Percentiles rank a stretch among this genome's conserved stretches.
These are phyloP conservation scores for Nectriaceae sp. DNA, from an alignment of 2,329 filamentous ascomycete species.

Conservation along the genomic window DNA sequence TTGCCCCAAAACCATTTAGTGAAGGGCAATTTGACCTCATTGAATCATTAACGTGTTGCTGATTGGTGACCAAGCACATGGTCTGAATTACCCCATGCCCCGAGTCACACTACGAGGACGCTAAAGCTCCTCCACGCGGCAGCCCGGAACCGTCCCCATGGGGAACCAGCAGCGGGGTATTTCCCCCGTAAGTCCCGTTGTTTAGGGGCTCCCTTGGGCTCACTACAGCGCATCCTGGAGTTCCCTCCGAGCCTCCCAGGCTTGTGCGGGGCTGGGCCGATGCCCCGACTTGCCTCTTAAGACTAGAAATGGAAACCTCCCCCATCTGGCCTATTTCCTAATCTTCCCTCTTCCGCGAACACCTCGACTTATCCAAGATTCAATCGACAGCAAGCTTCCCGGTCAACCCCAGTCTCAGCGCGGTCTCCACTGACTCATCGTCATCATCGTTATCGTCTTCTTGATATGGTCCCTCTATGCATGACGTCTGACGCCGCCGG, in stretches of 20 bases:
- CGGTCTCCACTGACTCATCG: too few relatives aligned
- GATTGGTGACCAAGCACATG: too few relatives aligned
- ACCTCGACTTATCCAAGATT: neutral
- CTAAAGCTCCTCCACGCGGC: neutral
- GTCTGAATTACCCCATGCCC: neutral
- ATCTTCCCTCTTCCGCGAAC: constrained; percentile 2
- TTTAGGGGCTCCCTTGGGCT: too few relatives aligned
- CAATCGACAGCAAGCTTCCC: neutral
- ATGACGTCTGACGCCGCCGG: constrained; percentile 1
- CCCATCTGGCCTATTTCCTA: constrained; percentile 7
- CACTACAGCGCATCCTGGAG: neutral
- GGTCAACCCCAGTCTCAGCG: neutral
- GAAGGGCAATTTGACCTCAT: too few relatives aligned
- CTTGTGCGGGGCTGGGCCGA: constrained; percentile 10
- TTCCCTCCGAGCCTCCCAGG: neutral
- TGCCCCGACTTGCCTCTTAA: constrained; percentile 12
- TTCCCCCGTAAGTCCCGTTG: too few relatives aligned
- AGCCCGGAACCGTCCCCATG: neutral
- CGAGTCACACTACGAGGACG: neutral
- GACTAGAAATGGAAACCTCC: constrained; percentile 18
- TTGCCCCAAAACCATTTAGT: too few relatives aligned
- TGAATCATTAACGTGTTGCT: too few relatives aligned
- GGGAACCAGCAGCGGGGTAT: neutral
- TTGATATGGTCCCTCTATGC: neutral
- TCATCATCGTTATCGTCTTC: too few relatives aligned